Evolutionary conservation across 257 asterid species (phyloP), one percentile per base, ranked within the genome.

Genomic region (Ajuga chamaepitys): DNA sequence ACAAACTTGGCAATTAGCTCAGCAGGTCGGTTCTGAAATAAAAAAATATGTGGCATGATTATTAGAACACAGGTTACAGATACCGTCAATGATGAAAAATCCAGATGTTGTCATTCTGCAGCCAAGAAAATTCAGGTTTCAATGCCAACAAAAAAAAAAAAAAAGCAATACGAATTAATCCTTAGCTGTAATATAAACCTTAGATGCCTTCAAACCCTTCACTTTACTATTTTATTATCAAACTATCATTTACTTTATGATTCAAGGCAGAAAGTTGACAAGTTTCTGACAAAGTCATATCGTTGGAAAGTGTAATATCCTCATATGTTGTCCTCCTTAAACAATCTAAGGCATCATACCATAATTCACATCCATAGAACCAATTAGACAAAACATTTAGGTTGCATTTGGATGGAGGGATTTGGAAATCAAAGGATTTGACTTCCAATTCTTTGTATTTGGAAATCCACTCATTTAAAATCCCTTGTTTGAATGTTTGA

Each of bases 1-100:
- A 94, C 84, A 80, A 90, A 94, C 79, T 90, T 94, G 55, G 98
- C 98, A 63, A 94, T 88, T 25, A 94, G 81, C 92, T 94, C 97
- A 66, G 97, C 97, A 65, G 97, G 95, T 17, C 98, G 98, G 67
- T 94, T 94, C 97, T 94, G 79, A 52, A 64, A 68, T 40, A 62
- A 26, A 73, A 34, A 4, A 75, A 18, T 68, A 70, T n/a, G 55
- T 2, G 9, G 50, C 53, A 16, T 24, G 7, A 67, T 55, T 34
- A 67, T 56, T 53, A 21, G n/a, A 12, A 14, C 17, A 30, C 30
- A n/a, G 14, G 41, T 9, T 40, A 50, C 44, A 28, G 37, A 58
- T 32, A 55, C 20, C 32, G 1, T 18, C 24, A 13, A 38, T 13
- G 18, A 42, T 44, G 41, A 32, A 14, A 60, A 60, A 58, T 41